These are phyloP conservation scores for Lepidopterella palustris DNA, from an alignment of 495 filamentous ascomycete genomes.

Conservation along the genomic window DNA sequence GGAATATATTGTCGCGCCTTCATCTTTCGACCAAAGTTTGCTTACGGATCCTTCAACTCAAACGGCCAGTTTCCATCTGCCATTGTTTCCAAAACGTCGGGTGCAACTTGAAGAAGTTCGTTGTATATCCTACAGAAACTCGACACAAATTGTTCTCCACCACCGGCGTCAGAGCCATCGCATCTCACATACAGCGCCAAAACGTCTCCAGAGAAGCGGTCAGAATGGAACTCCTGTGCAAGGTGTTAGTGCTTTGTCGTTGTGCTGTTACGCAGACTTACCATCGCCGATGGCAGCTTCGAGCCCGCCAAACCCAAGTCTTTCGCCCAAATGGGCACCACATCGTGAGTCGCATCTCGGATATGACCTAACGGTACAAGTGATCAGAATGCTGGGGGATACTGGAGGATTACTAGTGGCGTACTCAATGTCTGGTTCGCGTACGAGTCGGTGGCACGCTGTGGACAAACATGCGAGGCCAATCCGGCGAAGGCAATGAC, in stretches of 20 bases:
- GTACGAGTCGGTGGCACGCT: slow-evolving; percentile 25
- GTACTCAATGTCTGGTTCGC: slow-evolving; percentile 29
- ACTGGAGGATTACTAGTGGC: too few species aligned
- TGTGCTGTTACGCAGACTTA: not conserved
- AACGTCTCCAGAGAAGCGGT: slow-evolving; percentile 29
- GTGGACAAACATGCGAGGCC: slow-evolving; percentile 14
- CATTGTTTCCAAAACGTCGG: slow-evolving; percentile 22
- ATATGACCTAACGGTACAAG: slow-evolving; percentile 21
- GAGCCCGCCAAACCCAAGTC: slow-evolving; percentile 26
- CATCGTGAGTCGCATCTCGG: slow-evolving; percentile 24
- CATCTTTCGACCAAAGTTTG: not conserved
- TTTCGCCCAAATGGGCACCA: slow-evolving; percentile 16
- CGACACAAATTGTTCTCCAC: slow-evolving; percentile 28
- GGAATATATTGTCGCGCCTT: not conserved
- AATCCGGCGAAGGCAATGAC: slow-evolving; percentile 26
- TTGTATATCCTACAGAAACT: slow-evolving; percentile 28
- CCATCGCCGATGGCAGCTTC: slow-evolving; percentile 27
- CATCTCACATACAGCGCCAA: slow-evolving; percentile 24
- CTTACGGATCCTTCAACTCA: slow-evolving; percentile 25
- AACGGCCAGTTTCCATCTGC: slow-evolving; percentile 24
- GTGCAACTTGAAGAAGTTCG: slow-evolving; percentile 18
- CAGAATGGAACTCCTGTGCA: slow-evolving; percentile 24
- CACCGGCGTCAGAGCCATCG: slow-evolving; percentile 18
- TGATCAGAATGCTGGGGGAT: not conserved
- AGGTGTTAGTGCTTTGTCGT: not conserved